Conservation (phyloP, 139 green algal genomes). For the Zygnema cylindricum region DNA sequence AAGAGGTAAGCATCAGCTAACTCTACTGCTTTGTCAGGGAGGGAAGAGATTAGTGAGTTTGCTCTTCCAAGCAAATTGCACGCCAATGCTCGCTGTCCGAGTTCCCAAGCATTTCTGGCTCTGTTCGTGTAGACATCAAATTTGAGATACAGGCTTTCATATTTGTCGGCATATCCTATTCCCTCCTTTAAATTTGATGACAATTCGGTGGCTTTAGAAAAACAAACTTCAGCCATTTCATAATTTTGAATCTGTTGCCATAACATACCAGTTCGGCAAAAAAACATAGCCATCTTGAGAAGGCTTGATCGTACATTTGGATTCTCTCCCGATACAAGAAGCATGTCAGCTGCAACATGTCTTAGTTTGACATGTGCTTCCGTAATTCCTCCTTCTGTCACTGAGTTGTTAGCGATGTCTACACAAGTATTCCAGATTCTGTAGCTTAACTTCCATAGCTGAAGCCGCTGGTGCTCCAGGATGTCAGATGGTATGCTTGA, state of each 20-base stretch:
- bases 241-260: conserved; percentile 41
- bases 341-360: conserved; percentile 34
- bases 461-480: conserved; percentile 10
- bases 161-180: not conserved
- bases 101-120: conserved; percentile 38
- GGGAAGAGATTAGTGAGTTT: not conserved
- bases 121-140: conserved; percentile 36
- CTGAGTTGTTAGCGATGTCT: conserved; percentile 29
- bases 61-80: conserved; percentile 43
- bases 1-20: conserved; percentile 41
- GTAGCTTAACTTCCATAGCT: conserved; percentile 46
- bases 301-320: conserved; percentile 21
- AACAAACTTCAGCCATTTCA: conserved; percentile 44
- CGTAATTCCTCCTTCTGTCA: not conserved
- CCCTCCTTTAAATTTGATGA: not conserved
- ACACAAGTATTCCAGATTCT: conserved; percentile 48
- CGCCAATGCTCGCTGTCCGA: conserved; percentile 29
- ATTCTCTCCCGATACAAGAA: conserved; percentile 16
- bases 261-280: conserved; percentile 16
- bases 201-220: conserved; percentile 38
- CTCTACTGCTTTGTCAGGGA: conserved; percentile 42
- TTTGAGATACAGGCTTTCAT: conserved; percentile 4
- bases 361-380: conserved; percentile 28
- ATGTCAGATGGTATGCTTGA: not conserved
- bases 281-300: conserved; percentile 46